These are phyloP conservation scores for Fusarium sambucinum DNA, from an alignment of 2,329 filamentous ascomycete genomes.

Conservation along the genomic window DNA sequence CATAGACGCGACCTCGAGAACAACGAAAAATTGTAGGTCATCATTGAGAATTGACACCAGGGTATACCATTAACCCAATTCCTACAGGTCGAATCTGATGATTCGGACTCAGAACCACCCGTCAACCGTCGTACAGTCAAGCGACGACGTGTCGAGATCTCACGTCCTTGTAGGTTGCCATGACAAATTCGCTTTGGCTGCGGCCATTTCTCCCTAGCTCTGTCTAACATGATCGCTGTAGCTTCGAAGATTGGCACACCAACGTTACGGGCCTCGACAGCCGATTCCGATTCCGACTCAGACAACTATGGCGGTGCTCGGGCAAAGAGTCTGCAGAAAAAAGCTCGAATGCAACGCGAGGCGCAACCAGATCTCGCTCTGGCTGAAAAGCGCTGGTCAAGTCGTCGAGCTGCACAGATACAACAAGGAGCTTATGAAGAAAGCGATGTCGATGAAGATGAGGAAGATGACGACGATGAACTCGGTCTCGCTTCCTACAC, in stretches of 20 bases:
- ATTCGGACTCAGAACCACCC: conserved; percentile 78
- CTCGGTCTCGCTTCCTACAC: conserved; percentile 73
- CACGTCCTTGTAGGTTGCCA: conserved; percentile 68
- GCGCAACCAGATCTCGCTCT: conserved; percentile 74
- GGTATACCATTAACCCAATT: conserved; percentile 28
- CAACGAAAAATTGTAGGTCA: conserved; percentile 68
- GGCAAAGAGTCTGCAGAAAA: conserved; percentile 77
- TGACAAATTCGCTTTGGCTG: not conserved
- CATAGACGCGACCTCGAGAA: conserved; percentile 68
- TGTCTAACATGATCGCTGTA: conserved; percentile 49
- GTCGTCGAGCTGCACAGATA: conserved; percentile 81
- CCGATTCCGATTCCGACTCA: conserved; percentile 77
- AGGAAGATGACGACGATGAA: conserved; percentile 74
- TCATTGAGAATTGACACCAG: conserved; percentile 4
- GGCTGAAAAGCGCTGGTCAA: conserved; percentile 91
- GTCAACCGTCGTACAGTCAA: conserved; percentile 71
- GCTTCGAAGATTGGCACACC: conserved; percentile 72
- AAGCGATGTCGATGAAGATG: conserved; percentile 73
- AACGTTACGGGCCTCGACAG: conserved; percentile 63
- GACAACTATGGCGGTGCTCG: conserved; percentile 84
- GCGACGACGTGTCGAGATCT: conserved; percentile 75
- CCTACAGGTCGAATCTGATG: conserved; percentile 64
- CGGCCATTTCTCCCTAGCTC: conserved; percentile 6
- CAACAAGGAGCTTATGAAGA: conserved; percentile 74
- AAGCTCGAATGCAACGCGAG: conserved; percentile 79